Base-by-base conservation (phyloP, 179 eudicot species). In the Gypsophila paniculata region DNA sequence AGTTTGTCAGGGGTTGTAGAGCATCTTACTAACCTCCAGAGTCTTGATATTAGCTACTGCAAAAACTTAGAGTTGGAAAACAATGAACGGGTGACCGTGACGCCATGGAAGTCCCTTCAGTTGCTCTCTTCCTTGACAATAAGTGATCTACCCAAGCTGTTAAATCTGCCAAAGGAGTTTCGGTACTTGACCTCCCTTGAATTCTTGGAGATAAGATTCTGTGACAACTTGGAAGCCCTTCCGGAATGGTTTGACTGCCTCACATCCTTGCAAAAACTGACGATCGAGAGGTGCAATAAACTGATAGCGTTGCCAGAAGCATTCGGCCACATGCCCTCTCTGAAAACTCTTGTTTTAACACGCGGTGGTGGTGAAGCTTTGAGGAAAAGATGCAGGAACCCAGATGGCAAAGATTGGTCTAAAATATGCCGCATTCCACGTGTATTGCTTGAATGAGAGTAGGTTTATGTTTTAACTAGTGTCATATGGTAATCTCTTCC, bases 111-210 rank as follows among this genome's bases (percentile, higher is more conserved):
- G 34, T 51, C 61, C 19, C 51, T 76, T 18, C 36, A 57, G 12
- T 46, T 8, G 32, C 75, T 72, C 61, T 61, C 75, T 32, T 29
- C 3, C 49, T 62, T 72, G 69, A 19, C 0, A 0, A n/a, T 73
- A 38, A 0, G 0, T 0, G 0, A 0, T 8, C 62, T 64, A 8
- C 70, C 61, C 8, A 48, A 73, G 70, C 23, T 73, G 54, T 2
- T 73, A 38, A 64, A 53, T 73, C 54, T 73, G 10, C 76, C 76
- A 8, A 36, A 52, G 39, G 76, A 48, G 53, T 19, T 73, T 53
- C 38, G 53, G 42, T 22, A 53, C 76, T 65, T 74, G n/a, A 74
- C 59, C n/a, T 46, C 61, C 52, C 77, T 74, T 21, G 13, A 12
- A 21, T 8, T 0, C n/a, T 6, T 68, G 25, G 0, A 14, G 0